phyloP scores from a whole-genome alignment of 495 filamentous ascomycete genomes.

The Aspergillus sparsus region DNA sequence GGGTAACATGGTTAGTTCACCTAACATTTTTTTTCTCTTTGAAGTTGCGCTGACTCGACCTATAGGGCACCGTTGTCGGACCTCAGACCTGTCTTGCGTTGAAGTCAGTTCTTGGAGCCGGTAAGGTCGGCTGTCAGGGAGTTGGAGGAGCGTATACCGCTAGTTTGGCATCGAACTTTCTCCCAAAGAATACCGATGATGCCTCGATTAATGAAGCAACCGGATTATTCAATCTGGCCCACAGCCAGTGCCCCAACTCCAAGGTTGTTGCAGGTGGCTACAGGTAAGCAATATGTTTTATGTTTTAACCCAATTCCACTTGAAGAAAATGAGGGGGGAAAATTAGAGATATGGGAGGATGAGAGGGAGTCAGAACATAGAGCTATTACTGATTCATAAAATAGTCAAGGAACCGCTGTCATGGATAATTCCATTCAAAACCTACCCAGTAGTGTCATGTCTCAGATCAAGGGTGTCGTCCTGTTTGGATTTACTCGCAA shows the following conservation, averaged over 20 bases:
- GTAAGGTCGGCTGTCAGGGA: slow-evolving; percentile 36
- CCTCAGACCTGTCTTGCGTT: slow-evolving; percentile 41
- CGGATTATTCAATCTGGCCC: slow-evolving; percentile 36
- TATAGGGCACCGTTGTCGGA: slow-evolving; percentile 42
- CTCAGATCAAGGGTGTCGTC: slow-evolving; percentile 52
- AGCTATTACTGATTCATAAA: background rate
- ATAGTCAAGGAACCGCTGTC: slow-evolving; percentile 57
- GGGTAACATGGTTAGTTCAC: slow-evolving; percentile 50
- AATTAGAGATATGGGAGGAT: too few relatives aligned
- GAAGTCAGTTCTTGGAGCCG: slow-evolving; percentile 22
- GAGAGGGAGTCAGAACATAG: background rate
- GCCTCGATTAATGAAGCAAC: slow-evolving; percentile 41
- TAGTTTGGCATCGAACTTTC: slow-evolving; percentile 24
- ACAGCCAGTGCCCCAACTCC: slow-evolving; percentile 53
- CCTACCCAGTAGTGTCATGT: slow-evolving; percentile 36
- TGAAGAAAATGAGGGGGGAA: background rate
- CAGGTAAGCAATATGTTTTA: slow-evolving; percentile 23
- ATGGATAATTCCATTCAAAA: slow-evolving; percentile 48
- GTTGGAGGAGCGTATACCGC: slow-evolving; percentile 34
- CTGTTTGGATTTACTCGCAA: slow-evolving; percentile 60
- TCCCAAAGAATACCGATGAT: slow-evolving; percentile 30
- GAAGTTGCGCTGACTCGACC: background rate
- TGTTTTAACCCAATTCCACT: background rate
- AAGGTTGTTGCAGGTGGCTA: slow-evolving; percentile 60
- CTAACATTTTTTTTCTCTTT: background rate